Evolutionary conservation across 805 yeast species (phyloP).

Genomic region (Candida ascalaphidarum): DNA sequence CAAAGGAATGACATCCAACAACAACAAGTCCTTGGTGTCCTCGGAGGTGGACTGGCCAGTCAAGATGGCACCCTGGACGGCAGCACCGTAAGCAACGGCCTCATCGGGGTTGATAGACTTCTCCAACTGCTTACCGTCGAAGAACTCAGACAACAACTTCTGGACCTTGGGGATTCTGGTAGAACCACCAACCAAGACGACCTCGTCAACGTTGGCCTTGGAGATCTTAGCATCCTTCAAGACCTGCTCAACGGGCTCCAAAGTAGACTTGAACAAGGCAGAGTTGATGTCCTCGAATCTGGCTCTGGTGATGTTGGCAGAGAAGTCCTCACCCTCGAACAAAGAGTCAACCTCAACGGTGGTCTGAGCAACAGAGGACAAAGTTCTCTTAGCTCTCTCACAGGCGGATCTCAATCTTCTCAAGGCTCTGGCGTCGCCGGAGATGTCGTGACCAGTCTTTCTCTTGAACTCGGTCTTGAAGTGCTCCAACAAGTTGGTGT

Average conservation of each 20-base stretch:
- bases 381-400: constrained; percentile 95
- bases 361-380: constrained; percentile 91
- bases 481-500: constrained; percentile 41
- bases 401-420: constrained; percentile 91
- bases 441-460: constrained; percentile 39
- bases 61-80: constrained; percentile 84
- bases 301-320: constrained; percentile 93
- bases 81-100: constrained; percentile 99
- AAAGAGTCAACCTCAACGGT: constrained; percentile 95
- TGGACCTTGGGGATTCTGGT: constrained; percentile 99
- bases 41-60: constrained; percentile 42
- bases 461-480: constrained; percentile 39
- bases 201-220: constrained; percentile 84
- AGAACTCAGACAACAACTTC: constrained; percentile 81
- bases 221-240: constrained; percentile 86
- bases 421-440: constrained; percentile 40
- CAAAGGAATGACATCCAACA: constrained; percentile 43
- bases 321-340: constrained; percentile 90
- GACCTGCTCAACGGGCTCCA: constrained; percentile 94
- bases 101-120: constrained; percentile 99
- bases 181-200: constrained; percentile 97
- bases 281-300: constrained; percentile 95
- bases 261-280: constrained; percentile 86
- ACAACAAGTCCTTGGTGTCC: constrained; percentile 42
- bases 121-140: constrained; percentile 91